phyloP scores from a whole-genome alignment of 2,329 filamentous ascomycete species.

The Monosporascus sp. region DNA sequence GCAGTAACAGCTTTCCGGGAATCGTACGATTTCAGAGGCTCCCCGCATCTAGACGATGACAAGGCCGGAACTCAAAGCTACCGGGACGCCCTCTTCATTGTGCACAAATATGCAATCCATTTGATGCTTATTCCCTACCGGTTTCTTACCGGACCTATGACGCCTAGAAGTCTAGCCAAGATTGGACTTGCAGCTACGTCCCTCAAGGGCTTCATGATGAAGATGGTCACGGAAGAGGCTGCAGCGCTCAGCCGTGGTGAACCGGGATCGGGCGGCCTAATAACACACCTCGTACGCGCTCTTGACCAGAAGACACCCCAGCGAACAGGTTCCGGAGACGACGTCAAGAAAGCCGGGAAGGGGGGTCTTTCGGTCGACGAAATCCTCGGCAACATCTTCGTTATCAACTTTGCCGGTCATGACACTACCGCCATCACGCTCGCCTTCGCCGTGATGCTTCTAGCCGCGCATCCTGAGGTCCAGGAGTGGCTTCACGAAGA shows the following conservation, averaged over 20 bases:
- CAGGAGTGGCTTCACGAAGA: conserved; percentile 13
- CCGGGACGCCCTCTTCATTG: conserved; percentile 20
- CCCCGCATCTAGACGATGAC: no score
- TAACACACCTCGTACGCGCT: conserved; percentile 17
- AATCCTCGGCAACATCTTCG: conserved; percentile 23
- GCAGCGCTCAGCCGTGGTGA: conserved; percentile 8
- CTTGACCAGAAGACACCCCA: conserved; percentile 2
- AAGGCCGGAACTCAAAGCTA: conserved; percentile 5
- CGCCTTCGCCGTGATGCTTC: conserved; percentile 11
- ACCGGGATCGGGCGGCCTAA: conserved; percentile 18
- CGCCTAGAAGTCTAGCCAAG: conserved; percentile 8
- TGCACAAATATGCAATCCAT: conserved; percentile 21
- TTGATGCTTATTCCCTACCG: conserved; percentile 17
- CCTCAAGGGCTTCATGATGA: conserved; percentile 18
- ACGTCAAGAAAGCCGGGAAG: conserved; percentile 1
- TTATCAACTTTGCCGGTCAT: conserved; percentile 26
- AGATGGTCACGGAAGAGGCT: conserved; percentile 19
- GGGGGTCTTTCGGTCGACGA: conserved; percentile 16
- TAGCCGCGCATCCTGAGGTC: conserved; percentile 15
- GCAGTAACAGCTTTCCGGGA: no score
- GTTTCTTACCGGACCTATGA: conserved; percentile 1
- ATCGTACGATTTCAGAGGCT: no score
- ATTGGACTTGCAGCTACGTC: conserved; percentile 14
- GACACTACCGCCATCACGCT: conserved; percentile 22
- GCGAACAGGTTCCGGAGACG: background rate